These are phyloP conservation scores for Pelargonium australe DNA, from an alignment of 441 rosid genomes.

Conservation along the genomic window DNA sequence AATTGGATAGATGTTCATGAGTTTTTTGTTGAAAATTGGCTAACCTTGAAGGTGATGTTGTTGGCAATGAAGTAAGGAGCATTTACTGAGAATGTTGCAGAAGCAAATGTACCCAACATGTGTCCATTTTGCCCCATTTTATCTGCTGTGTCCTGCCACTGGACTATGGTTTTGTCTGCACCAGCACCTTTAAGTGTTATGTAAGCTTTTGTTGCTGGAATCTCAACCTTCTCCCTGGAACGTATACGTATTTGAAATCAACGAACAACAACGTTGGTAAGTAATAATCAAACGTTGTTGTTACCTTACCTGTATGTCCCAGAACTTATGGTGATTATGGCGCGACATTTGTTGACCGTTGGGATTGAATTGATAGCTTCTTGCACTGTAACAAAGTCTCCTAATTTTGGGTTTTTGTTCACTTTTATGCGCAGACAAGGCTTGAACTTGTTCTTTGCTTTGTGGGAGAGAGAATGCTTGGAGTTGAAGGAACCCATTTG, in stretches of 20 bases:
- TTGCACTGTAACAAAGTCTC: constrained; percentile 25
- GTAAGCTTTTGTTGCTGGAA: constrained; percentile 70
- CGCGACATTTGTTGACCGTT: constrained; percentile 31
- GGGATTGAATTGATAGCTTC: constrained; percentile 36
- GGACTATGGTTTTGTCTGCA: constrained; percentile 73
- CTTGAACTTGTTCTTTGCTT: constrained; percentile 30
- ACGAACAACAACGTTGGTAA: no score
- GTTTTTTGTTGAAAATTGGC: neutral
- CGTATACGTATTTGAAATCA: no score
- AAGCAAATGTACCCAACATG: constrained; percentile 64
- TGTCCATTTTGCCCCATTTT: constrained; percentile 62
- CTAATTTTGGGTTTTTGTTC: constrained; percentile 19
- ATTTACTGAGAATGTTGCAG: constrained; percentile 94
- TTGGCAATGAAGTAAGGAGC: constrained; percentile 82
- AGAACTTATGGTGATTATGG: constrained; percentile 26
- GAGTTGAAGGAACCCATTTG: constrained; percentile 8
- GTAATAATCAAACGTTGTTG: neutral
- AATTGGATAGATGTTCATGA: no score
- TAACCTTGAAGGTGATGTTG: constrained; percentile 87
- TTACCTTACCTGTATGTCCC: constrained; percentile 33
- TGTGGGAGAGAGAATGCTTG: constrained; percentile 18
- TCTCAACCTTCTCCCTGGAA: constrained; percentile 75
- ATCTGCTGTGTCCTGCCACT: constrained; percentile 97
- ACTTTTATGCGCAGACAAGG: constrained; percentile 35
- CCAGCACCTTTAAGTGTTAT: constrained; percentile 88